Evolutionary conservation across 169 alveolate genomes (phyloP).

Genomic region (Plasmodium fragile): DNA sequence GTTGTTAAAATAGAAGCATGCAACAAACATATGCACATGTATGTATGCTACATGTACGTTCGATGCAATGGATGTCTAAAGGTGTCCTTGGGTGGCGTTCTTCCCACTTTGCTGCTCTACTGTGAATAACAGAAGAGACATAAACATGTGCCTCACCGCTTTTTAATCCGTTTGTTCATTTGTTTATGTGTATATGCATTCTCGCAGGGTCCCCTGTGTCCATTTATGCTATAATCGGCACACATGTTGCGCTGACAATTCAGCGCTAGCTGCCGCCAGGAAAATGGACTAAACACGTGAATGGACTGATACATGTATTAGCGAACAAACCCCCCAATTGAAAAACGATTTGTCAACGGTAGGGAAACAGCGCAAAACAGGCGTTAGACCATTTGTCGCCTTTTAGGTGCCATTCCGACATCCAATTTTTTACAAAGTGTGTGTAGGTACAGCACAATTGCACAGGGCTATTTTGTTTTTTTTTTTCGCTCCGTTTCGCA

Average conservation of each 20-base stretch:
- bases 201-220: neutral
- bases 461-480: neutral
- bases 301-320: neutral
- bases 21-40: neutral
- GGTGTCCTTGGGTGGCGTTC: neutral
- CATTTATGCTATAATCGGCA: neutral
- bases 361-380: neutral
- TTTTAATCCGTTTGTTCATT: neutral
- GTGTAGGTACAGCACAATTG: neutral
- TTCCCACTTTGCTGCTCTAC: neutral
- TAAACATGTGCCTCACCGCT: neutral
- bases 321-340: neutral
- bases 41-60: neutral
- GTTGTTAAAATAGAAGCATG: neutral
- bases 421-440: neutral
- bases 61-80: neutral
- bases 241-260: neutral
- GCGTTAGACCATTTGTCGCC: neutral
- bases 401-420: neutral
- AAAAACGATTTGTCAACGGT: neutral
- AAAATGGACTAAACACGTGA: neutral
- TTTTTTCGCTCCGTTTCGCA: neutral
- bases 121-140: neutral
- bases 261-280: neutral
- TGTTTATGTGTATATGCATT: neutral